Evolutionary conservation across 257 asterid species (phyloP).

Genomic region (Rauvolfia tetraphylla): DNA sequence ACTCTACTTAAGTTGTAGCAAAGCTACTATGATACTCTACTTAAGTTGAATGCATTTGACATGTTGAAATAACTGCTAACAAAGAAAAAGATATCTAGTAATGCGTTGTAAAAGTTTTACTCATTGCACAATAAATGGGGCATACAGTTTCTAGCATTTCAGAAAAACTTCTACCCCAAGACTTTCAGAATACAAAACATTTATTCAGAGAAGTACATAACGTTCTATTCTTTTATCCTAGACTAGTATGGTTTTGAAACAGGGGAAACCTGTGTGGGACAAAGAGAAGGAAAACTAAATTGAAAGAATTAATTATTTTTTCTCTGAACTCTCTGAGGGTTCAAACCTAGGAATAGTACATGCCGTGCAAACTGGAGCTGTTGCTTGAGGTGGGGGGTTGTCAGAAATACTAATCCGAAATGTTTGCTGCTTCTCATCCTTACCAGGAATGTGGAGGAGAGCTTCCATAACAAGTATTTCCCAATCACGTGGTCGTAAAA

Average conservation of each 20-base stretch:
- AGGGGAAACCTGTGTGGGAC: neutral
- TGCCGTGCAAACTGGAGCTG: conserved; percentile 42
- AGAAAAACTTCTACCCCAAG: too few species aligned
- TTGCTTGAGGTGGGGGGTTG: conserved; percentile 28
- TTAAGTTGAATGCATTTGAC: too few species aligned
- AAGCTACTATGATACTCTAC: too few species aligned
- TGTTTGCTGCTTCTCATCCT: conserved; percentile 66
- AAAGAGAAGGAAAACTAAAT: neutral
- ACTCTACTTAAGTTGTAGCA: too few species aligned
- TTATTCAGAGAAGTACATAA: conserved; percentile 1
- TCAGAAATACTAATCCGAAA: conserved; percentile 63
- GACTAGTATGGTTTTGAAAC: neutral
- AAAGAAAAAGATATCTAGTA: too few species aligned
- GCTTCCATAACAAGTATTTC: conserved; percentile 94
- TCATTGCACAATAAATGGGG: neutral
- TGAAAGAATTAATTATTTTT: conserved; percentile 22
- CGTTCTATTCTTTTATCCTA: neutral
- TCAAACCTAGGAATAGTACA: conserved; percentile 42
- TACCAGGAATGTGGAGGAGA: conserved; percentile 69
- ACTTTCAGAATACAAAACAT: neutral
- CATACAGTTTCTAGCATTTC: neutral
- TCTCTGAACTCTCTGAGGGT: conserved; percentile 32
- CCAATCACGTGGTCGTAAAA: conserved; percentile 68
- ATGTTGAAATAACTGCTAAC: too few species aligned
- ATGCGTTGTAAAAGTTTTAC: too few species aligned